These are phyloP conservation scores for Ogataea neopini DNA, from an alignment of 805 yeast genomes.

Conservation along the genomic window DNA sequence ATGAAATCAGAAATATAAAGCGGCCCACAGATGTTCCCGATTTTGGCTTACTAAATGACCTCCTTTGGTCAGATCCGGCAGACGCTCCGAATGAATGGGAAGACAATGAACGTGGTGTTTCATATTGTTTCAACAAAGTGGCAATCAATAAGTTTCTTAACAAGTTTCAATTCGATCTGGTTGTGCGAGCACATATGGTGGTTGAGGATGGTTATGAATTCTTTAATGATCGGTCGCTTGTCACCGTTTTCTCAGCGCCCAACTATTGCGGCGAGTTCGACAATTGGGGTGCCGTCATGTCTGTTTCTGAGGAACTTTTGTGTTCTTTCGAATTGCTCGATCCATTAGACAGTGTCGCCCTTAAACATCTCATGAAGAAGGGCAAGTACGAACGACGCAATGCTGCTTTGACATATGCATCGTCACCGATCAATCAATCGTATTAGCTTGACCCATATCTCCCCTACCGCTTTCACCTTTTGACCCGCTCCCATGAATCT, in stretches of 20 bases:
- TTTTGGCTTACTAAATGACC: slow-evolving; percentile 73
- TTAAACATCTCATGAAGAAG: slow-evolving; percentile 91
- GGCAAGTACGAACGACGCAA: slow-evolving; percentile 85
- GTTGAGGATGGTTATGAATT: slow-evolving; percentile 81
- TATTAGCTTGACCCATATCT: slow-evolving; percentile 7
- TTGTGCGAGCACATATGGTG: slow-evolving; percentile 87
- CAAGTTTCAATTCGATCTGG: slow-evolving; percentile 77
- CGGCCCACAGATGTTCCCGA: slow-evolving; percentile 89
- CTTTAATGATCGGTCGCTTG: slow-evolving; percentile 68
- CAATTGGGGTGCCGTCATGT: slow-evolving; percentile 98
- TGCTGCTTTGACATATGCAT: slow-evolving; percentile 41
- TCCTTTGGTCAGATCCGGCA: slow-evolving; percentile 85
- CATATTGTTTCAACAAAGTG: slow-evolving; percentile 75
- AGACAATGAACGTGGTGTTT: slow-evolving; percentile 83
- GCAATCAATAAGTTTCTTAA: slow-evolving; percentile 76
- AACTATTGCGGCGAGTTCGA: slow-evolving; percentile 83
- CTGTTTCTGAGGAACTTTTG: slow-evolving; percentile 86
- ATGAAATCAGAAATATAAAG: slow-evolving; percentile 71
- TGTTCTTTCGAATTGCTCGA: slow-evolving; percentile 93
- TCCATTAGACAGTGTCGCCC: slow-evolving; percentile 89
- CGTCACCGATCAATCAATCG: slow-evolving; percentile 22
- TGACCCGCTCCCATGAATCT: slow-evolving; percentile 5
- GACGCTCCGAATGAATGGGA: slow-evolving; percentile 85
- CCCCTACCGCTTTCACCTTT: slow-evolving; percentile 7
- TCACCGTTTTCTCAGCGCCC: slow-evolving; percentile 75